These are phyloP conservation scores for Metschnikowia sp. DNA, from an alignment of 805 yeast genomes.

Conservation along the genomic window DNA sequence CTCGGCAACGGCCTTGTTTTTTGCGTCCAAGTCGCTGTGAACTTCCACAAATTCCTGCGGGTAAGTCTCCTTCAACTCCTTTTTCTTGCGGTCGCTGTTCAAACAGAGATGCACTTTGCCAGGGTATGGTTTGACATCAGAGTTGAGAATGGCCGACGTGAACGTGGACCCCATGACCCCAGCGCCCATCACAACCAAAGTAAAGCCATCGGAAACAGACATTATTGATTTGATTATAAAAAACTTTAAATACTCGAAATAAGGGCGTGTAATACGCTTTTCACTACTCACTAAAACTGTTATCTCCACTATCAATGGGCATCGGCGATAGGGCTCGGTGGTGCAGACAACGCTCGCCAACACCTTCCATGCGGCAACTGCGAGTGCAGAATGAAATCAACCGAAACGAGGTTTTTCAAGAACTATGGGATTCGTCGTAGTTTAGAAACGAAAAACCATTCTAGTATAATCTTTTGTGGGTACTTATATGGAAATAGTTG, in stretches of 20 bases:
- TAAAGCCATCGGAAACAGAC: conserved; percentile 25
- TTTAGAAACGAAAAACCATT: too few species aligned
- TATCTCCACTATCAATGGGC: not conserved
- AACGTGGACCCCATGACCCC: conserved; percentile 97
- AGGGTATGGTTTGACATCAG: conserved; percentile 55
- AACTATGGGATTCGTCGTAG: too few species aligned
- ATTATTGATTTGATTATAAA: not conserved
- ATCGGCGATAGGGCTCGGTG: not conserved
- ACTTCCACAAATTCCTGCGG: conserved; percentile 44
- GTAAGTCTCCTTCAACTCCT: conserved; percentile 45
- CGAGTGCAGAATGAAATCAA: not conserved
- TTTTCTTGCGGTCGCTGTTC: conserved; percentile 41
- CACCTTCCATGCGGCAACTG: not conserved
- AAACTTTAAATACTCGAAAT: too few species aligned
- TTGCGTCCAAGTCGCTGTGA: conserved; percentile 41
- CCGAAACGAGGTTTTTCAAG: not conserved
- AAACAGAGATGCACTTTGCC: conserved; percentile 76
- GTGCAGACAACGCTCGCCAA: not conserved
- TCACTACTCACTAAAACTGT: not conserved
- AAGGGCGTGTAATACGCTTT: too few species aligned
- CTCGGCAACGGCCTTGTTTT: conserved; percentile 54
- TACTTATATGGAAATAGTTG: too few species aligned
- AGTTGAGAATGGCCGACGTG: conserved; percentile 66
- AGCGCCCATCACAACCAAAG: conserved; percentile 80
- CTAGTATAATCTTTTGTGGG: too few species aligned